phyloP scores from a whole-genome alignment of 768 basidiomycete species.

The Tricholoma sp. region DNA sequence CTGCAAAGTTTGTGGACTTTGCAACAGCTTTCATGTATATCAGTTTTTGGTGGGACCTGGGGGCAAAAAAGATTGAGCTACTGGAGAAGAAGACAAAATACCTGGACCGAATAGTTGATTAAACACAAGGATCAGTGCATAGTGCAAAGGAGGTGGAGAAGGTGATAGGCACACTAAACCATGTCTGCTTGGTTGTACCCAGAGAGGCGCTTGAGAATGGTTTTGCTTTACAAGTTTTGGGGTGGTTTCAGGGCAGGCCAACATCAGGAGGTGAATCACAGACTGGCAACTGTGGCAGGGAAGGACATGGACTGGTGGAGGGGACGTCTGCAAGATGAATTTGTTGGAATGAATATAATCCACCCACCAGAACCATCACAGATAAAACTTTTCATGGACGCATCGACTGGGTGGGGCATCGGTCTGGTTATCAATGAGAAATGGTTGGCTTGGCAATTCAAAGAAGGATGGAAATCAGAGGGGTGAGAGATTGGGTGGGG shows the following conservation, averaged over 20 bases:
- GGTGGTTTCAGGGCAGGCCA: constrained; percentile 14
- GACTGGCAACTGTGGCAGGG: constrained; percentile 9
- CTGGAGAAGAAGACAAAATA: constrained; percentile 20
- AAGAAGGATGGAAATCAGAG: neutral
- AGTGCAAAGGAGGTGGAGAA: too few species aligned
- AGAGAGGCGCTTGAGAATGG: constrained; percentile 20
- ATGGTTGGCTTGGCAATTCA: neutral
- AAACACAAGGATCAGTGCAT: constrained; percentile 17
- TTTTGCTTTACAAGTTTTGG: too few species aligned
- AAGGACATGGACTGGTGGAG: constrained; percentile 25
- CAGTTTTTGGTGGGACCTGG: constrained; percentile 32
- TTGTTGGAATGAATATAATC: constrained; percentile 10
- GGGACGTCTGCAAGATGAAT: neutral
- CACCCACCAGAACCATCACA: constrained; percentile 10
- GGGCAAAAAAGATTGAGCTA: constrained; percentile 21
- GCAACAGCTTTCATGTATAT: constrained; percentile 25
- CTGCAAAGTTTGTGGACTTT: constrained; percentile 23
- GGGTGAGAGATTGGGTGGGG: neutral
- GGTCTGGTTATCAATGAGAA: neutral
- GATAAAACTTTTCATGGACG: constrained; percentile 18
- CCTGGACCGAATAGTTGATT: neutral
- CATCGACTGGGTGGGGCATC: constrained; percentile 24
- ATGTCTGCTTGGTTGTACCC: constrained; percentile 25
- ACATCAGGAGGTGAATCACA: constrained; percentile 10
- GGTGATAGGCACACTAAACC: too few species aligned